Evolutionary conservation across 2,329 filamentous ascomycete genomes (phyloP), one percentile per base, ranked within the genome.

Genomic region (Alternaria alternata): DNA sequence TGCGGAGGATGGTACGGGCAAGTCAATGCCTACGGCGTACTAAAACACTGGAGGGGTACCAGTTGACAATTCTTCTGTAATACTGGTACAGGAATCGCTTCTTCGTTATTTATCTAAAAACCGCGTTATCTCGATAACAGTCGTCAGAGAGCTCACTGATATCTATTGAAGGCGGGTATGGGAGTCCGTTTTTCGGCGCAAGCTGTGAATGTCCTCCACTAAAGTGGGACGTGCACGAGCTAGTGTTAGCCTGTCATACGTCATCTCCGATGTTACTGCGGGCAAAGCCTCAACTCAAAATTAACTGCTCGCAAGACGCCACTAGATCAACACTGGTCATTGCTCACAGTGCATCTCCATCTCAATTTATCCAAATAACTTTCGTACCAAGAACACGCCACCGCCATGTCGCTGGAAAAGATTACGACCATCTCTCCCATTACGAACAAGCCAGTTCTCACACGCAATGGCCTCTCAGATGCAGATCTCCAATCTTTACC

Each of bases 401-500:
- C 53, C 72, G 78, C 42, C 67, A 84, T 87, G 85, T 82, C 83
- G 41, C 73, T 81, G 41, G 86, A 88, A 77, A 86, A 81, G 39
- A 83, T 90, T 71, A 88, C 83, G 32, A 97, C 94, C 67, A 94
- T 97, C 79, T 98, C 94, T 3, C 94, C 94, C 57, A 90, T 88
- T 65, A 97, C 93, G 67, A 94, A 95, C 80, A 88, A 94, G 82
- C 85, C 91, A 57, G 88, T 98, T 78, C 80, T 96, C 67, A 92
- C 90, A 62, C 89, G 94, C 68, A 88, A 89, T 78, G 93, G 92
- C 69, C 84, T 91, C 67, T 90, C 91, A 44, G 80, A 87, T 38
- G 81, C 86, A 28, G 91, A 96, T 65, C 83, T 97, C 51, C 83
- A 89, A 51, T 81, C 85, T 57, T 82, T 97, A n/a, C 90, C 93